These are phyloP conservation scores for Camelina neglecta DNA, from an alignment of 345 rosid genomes.

Conservation along the genomic window DNA sequence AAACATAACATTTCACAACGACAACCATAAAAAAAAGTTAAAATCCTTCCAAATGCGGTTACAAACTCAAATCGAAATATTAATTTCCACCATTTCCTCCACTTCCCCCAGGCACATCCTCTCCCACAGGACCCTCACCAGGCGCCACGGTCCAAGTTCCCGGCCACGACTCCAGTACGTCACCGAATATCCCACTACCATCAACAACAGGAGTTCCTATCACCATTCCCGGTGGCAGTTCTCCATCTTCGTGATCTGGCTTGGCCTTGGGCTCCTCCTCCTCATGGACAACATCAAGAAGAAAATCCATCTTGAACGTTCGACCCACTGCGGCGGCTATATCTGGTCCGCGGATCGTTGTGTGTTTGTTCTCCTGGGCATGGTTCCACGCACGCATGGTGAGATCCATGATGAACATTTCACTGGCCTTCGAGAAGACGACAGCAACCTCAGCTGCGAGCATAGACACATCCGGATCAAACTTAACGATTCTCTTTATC, in stretches of 20 bases:
- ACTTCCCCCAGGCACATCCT: neutral
- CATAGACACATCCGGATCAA: neutral
- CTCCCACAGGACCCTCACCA: neutral
- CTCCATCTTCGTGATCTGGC: neutral
- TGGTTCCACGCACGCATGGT: neutral
- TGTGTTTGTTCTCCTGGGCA: neutral
- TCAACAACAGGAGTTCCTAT: neutral
- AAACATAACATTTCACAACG: neutral
- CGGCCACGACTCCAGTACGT: neutral
- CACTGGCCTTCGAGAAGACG: neutral
- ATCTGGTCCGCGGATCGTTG: neutral
- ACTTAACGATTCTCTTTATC: neutral
- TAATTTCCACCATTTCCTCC: neutral
- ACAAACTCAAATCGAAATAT: neutral
- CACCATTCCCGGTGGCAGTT: neutral
- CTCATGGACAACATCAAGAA: neutral
- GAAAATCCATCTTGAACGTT: neutral
- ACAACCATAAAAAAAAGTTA: neutral
- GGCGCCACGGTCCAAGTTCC: neutral
- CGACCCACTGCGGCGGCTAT: neutral
- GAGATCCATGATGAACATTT: neutral
- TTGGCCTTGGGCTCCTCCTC: neutral
- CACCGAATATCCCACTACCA: neutral
- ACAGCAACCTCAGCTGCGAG: neutral
- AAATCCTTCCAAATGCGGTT: neutral